A percentile compares a stretch with the other conserved stretches of the same genome.
phyloP scores from a whole-genome alignment of 2,329 filamentous ascomycete genomes.

The Claviceps quebecensis region DNA sequence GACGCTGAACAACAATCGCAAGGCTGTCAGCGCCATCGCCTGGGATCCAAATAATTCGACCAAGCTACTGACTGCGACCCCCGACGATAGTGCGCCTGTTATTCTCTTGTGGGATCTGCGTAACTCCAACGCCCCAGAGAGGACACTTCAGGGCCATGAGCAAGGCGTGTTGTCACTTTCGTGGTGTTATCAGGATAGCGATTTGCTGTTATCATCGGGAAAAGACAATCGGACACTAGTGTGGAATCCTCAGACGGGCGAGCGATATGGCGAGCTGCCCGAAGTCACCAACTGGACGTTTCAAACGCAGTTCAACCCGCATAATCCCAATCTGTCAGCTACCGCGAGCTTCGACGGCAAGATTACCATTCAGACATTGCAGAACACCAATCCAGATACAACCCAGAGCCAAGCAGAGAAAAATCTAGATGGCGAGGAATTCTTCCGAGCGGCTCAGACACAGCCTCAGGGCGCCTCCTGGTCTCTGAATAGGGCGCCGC shows the following conservation, averaged over 20 bases:
- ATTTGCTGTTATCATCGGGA: conserved; percentile 80
- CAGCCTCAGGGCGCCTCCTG: conserved; percentile 86
- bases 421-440: conserved; percentile 79
- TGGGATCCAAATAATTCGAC: conserved; percentile 97
- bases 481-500: conserved; percentile 71
- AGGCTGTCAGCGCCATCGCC: conserved; percentile 85
- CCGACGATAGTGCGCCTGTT: conserved; percentile 74
- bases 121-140: conserved; percentile 90
- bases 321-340: conserved; percentile 81
- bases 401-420: conserved; percentile 52
- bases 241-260: conserved; percentile 90
- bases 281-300: conserved; percentile 99
- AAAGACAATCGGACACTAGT: conserved; percentile 93
- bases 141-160: conserved; percentile 80
- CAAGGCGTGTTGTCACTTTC: conserved; percentile 86
- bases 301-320: conserved; percentile 83
- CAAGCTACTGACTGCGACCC: conserved; percentile 82
- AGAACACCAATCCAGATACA: conserved; percentile 76
- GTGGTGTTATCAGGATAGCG: conserved; percentile 86
- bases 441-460: conserved; percentile 86
- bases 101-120: conserved; percentile 90
- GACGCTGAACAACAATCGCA: conserved; percentile 89
- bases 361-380: conserved; percentile 83
- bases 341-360: conserved; percentile 97
- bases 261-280: conserved; percentile 80